Evolutionary conservation across 371 early-diverging fungal genomes (phyloP), one percentile per base, ranked within the genome.

Genomic region (Ordospora colligata): DNA sequence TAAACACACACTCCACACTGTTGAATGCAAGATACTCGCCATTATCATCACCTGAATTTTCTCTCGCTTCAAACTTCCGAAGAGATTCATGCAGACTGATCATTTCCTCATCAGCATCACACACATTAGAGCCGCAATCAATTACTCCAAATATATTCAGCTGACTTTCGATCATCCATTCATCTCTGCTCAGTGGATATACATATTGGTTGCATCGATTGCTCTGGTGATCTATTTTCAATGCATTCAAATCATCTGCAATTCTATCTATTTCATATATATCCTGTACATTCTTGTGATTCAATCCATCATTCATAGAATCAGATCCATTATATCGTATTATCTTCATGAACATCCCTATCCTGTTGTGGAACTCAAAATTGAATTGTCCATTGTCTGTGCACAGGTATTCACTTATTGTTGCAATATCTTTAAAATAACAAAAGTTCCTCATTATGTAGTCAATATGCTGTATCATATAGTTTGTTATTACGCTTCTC

Each of bases 391-490:
- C n/a, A 50, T 72, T 72, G 2, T 72, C 45, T 40, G 64, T 72
- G 22, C 62, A 42, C 12, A 78, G 50, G 45, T 50, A 78, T 45
- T 69, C 68, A 25, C 62, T 27, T 1, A 78, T 64, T 37, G 68
- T 43, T 21, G 68, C 42, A 44, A 74, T 73, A 47, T 78, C 78
- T 25, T 62, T 49, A 49, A 78, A 74, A 42, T 69, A 74, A 2
- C 68, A 67, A 53, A 73, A 78, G 58, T 73, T 78, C 11, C 17
- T 21, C 43, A 78, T 47, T 21, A 78, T 27, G 40, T 52, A 78
- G 51, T 78, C 78, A 44, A 78, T 49, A 50, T 74, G 62, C 19
- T 68, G 37, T 17, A 74, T 67, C 52, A 72, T 73, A 25, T 47
- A 72, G 25, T 54, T 62, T 6, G 64, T 58, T 27, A 63, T 72